Evolutionary conservation across 148 eudicot species (phyloP).

Genomic region (Cornus kousa): DNA sequence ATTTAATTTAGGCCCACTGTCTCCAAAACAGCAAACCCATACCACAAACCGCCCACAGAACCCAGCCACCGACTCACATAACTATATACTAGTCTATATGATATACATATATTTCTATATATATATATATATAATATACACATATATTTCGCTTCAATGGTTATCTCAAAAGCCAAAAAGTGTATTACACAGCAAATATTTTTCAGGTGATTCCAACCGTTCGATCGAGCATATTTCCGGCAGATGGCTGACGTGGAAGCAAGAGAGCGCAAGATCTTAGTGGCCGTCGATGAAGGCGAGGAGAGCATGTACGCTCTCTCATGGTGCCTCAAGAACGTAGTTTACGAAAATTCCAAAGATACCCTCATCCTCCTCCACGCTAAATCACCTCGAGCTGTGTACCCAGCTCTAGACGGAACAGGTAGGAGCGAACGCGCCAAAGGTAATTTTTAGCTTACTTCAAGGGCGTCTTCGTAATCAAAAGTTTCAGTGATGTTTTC

Average conservation of each 20-base stretch:
- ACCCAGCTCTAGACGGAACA: slow-evolving; percentile 41
- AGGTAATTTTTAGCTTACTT: neutral
- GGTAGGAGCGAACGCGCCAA: slow-evolving; percentile 31
- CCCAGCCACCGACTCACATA: too few species aligned
- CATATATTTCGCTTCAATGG: too few species aligned
- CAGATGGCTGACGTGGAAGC: slow-evolving; percentile 11
- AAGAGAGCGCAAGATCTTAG: slow-evolving; percentile 46
- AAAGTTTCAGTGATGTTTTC: neutral
- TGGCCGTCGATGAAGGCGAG: slow-evolving; percentile 64
- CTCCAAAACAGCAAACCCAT: too few species aligned
- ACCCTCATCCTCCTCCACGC: slow-evolving; percentile 50
- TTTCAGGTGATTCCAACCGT: neutral
- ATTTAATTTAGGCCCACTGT: too few species aligned
- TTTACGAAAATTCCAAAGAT: slow-evolving; percentile 16
- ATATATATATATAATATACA: too few species aligned
- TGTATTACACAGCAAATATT: too few species aligned
- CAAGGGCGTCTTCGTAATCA: too few species aligned
- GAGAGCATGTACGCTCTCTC: slow-evolving; percentile 64
- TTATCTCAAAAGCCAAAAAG: too few species aligned
- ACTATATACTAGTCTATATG: too few species aligned
- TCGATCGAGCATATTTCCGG: neutral
- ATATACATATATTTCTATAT: too few species aligned
- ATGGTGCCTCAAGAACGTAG: slow-evolving; percentile 67
- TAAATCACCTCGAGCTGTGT: slow-evolving; percentile 35
- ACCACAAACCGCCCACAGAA: too few species aligned